Percentiles rank a stretch among this genome's conserved stretches.
These are phyloP conservation scores for Barnettozyma pratensis DNA, from an alignment of 805 yeast genomes.

Conservation along the genomic window DNA sequence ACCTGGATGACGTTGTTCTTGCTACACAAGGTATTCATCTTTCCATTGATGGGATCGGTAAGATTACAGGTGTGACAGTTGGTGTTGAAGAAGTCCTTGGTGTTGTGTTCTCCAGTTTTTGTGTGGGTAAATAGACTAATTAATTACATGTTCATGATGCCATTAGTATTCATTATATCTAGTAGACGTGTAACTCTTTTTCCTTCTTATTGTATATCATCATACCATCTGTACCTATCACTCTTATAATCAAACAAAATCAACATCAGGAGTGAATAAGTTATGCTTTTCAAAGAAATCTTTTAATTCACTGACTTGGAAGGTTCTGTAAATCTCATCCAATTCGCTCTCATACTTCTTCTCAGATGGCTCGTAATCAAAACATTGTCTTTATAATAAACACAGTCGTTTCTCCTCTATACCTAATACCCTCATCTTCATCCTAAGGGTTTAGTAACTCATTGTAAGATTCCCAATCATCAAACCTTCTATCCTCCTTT, in stretches of 20 bases:
- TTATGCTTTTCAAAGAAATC: slow-evolving; percentile 2
- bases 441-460: background rate
- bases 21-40: slow-evolving; percentile 72
- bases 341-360: slow-evolving; percentile 4
- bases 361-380: slow-evolving; percentile 1
- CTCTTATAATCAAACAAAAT: background rate
- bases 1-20: slow-evolving; percentile 64
- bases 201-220: background rate
- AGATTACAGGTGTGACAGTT: slow-evolving; percentile 83
- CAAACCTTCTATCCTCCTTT: slow-evolving; percentile 1
- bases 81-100: slow-evolving; percentile 90
- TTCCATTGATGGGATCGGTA: slow-evolving; percentile 84
- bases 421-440: background rate
- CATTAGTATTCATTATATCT: too few relatives aligned
- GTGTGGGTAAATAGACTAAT: slow-evolving; percentile 77
- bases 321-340: slow-evolving; percentile 4
- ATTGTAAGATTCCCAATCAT: background rate
- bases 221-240: background rate
- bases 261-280: slow-evolving; percentile 3
- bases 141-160: background rate
- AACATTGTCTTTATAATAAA: slow-evolving; percentile 5
- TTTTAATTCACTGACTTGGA: slow-evolving; percentile 2
- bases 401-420: background rate
- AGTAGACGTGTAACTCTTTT: too few relatives aligned
- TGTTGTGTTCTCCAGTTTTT: slow-evolving; percentile 85